Evolutionary conservation across 176 grass and related monocot genomes (phyloP).

Genomic region (Aegilops longissima): DNA sequence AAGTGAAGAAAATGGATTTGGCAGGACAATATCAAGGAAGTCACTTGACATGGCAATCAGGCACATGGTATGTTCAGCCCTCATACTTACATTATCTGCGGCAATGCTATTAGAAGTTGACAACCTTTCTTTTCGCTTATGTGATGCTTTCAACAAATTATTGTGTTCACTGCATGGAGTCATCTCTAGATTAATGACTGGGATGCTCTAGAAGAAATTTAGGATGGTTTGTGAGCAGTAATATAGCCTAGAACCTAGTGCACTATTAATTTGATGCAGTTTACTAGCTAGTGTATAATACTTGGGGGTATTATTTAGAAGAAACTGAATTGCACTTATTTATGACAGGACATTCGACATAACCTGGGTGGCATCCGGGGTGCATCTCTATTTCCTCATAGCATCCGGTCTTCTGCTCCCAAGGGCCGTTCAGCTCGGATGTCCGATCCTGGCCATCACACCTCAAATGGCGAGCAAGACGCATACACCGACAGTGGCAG

Average conservation of each 20-base stretch:
- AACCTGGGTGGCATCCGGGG: conserved; percentile 77
- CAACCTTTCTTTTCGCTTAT: not conserved
- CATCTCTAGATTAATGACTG: not conserved
- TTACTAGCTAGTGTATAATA: not conserved
- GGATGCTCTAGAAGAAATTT: not conserved
- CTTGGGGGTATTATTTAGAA: not conserved
- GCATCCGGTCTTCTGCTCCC: conserved; percentile 63
- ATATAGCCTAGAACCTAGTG: conserved; percentile 7
- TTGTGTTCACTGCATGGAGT: not conserved
- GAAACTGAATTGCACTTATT: conserved; percentile 20
- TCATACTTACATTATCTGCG: conserved; percentile 24
- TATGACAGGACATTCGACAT: conserved; percentile 84
- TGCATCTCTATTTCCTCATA: conserved; percentile 84
- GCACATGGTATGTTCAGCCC: conserved; percentile 77
- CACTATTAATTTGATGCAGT: not conserved
- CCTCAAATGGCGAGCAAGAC: conserved; percentile 35
- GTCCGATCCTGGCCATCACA: conserved; percentile 51
- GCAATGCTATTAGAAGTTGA: not conserved
- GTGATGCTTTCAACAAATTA: not conserved
- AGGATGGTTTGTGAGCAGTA: not conserved
- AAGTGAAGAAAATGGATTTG: conserved; percentile 75
- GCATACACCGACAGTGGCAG: conserved; percentile 47
- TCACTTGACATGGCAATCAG: conserved; percentile 97
- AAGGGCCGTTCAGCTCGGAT: conserved; percentile 53
- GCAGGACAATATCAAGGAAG: conserved; percentile 93